Evolutionary conservation across 352 stramenopile species (phyloP), one percentile per base, ranked within the genome.

Genomic region (Pythium brachiatum): DNA sequence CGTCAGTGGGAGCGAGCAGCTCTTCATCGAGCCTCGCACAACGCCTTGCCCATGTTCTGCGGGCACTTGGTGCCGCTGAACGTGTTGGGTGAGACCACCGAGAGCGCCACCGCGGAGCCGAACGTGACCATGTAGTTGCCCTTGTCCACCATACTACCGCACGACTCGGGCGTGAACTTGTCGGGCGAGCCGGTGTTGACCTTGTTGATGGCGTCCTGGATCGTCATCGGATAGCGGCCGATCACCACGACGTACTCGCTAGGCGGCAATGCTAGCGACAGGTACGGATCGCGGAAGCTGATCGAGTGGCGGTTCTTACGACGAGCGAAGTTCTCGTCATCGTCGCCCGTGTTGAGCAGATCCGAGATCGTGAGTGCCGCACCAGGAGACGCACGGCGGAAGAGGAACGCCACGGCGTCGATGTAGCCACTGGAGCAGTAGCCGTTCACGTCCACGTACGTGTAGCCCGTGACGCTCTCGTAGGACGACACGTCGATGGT

Each of bases 281-380:
- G 52, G 63, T 79, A 94, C 44, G 85, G 83, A 26, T 91, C 85
- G 4, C 81, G 81, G 41, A 88, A 90, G 64, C 76, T 94, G 48
- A 90, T 71, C 16, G 79, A 82, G 12, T 66, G 66, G 21, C 81
- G 79, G n/a, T 76, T 69, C 11, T 46, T 70, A 5, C 75, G 80
- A 53, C 73, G 70, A 2, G 69, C 61, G 53, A 86, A 89, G 52
- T 78, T 82, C 46, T 88, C 75, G 47, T 91, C 82, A 31, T 91
- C 80, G 27, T 91, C 80, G 8, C 39, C 66, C 11, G 66, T 74
- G 39, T 78, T 85, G 25, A 91, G 63, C 7, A 91, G 58, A 43
- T 91, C 76, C 0, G 66, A 55, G 0, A 61, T 36, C 8, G 74
- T 70, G 21, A 91, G 68, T 9, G 69, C 59, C 2, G 57, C 48